A percentile compares a stretch with the other conserved stretches of the same genome.
phyloP scores from a whole-genome alignment of 1,284 basidiomycete genomes.

The Irpex rosettiformis region DNA sequence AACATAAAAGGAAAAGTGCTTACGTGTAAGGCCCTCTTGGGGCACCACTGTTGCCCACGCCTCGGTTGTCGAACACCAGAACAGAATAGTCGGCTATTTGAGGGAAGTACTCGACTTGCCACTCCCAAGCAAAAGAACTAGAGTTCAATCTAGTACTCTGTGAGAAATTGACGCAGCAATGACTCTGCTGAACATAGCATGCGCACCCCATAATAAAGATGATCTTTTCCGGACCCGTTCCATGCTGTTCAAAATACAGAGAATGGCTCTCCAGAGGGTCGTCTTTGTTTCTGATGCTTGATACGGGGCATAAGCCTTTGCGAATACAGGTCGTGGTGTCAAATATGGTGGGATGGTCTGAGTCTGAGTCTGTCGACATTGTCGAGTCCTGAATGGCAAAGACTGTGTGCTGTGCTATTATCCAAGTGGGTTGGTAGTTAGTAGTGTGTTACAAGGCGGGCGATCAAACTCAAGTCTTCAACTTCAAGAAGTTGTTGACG shows the following conservation, averaged over 20 bases:
- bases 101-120: constrained; percentile 59
- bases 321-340: constrained; percentile 54
- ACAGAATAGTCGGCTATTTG: constrained; percentile 49
- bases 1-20: no score
- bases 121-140: constrained; percentile 59
- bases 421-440: no score
- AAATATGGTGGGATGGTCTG: constrained; percentile 40
- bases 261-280: constrained; percentile 60
- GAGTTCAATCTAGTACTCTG: constrained; percentile 46
- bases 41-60: constrained; percentile 75
- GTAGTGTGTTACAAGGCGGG: no score
- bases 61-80: constrained; percentile 86
- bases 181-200: neutral
- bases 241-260: constrained; percentile 76
- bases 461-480: no score
- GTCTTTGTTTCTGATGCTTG: constrained; percentile 46
- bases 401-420: no score
- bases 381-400: no score
- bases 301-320: constrained; percentile 73
- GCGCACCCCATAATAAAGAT: constrained; percentile 68
- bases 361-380: neutral
- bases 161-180: neutral
- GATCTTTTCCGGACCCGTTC: constrained; percentile 58
- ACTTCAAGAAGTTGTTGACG: no score
- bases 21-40: constrained; percentile 69